Percentiles rank a stretch among this genome's conserved stretches.
These are phyloP conservation scores for Leishmania mexicana DNA, from an alignment of 208 protist genomes.

Conservation along the genomic window DNA sequence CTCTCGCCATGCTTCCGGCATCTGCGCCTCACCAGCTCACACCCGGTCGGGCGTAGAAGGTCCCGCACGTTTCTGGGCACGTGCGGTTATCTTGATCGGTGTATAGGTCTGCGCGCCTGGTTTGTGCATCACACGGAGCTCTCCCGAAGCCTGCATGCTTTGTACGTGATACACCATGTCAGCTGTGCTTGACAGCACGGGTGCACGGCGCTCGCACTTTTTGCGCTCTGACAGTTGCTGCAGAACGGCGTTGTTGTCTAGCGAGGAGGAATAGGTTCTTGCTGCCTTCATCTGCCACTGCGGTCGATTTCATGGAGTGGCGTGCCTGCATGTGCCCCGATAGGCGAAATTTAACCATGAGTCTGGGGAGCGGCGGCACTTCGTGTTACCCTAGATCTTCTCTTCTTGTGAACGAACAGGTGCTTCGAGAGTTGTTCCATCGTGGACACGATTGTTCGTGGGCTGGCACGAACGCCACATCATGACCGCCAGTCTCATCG, in stretches of 20 bases:
- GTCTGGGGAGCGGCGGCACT: not conserved
- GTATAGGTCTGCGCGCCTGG: no score
- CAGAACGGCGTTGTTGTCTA: not conserved
- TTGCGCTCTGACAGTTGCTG: no score
- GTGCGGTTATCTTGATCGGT: not conserved
- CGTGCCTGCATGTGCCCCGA: not conserved
- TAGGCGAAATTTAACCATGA: not conserved
- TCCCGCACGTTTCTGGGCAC: not conserved
- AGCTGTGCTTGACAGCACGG: not conserved
- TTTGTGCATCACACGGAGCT: not conserved
- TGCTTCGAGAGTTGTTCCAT: not conserved
- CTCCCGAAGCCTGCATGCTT: not conserved
- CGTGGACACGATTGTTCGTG: not conserved
- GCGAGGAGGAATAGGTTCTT: not conserved
- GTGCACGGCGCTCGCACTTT: not conserved
- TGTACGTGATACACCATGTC: not conserved
- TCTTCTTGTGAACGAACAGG: not conserved
- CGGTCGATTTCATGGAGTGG: not conserved
- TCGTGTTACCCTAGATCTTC: not conserved
- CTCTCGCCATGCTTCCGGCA: not conserved
- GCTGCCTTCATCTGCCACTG: no score
- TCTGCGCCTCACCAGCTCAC: not conserved
- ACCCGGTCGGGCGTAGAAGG: not conserved
- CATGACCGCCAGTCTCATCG: no score
- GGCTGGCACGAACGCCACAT: not conserved